Percentiles rank a stretch among this genome's conserved stretches.
Evolutionary conservation across 2,329 filamentous ascomycete species (phyloP).

Genomic region (Cladosporium austrohemisphaericum): DNA sequence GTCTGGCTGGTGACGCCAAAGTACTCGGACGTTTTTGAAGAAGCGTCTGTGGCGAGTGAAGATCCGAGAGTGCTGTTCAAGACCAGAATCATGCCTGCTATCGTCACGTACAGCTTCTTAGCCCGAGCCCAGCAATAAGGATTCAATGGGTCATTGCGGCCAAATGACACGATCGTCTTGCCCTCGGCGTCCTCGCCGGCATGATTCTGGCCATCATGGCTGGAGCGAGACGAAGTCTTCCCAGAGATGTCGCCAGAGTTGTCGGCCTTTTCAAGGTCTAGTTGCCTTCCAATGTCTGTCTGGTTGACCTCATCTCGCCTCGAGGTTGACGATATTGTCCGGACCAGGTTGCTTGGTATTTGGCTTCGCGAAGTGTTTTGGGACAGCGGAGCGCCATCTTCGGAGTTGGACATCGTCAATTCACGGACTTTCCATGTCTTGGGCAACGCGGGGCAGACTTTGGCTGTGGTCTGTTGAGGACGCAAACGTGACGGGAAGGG

Average conservation of each 20-base stretch:
- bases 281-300: slow-evolving; percentile 20
- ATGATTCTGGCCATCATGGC: background rate
- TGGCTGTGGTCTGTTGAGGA: background rate
- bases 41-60: slow-evolving; percentile 58
- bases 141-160: slow-evolving; percentile 31
- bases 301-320: slow-evolving; percentile 14
- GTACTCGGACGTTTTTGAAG: slow-evolving; percentile 54
- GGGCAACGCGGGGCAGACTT: background rate
- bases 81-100: slow-evolving; percentile 56
- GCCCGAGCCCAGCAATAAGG: slow-evolving; percentile 32
- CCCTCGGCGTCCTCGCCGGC: background rate
- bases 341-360: slow-evolving; percentile 5
- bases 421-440: background rate
- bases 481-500: background rate
- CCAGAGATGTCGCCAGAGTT: slow-evolving; percentile 27
- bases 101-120: slow-evolving; percentile 54
- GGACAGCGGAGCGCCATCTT: background rate
- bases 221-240: background rate
- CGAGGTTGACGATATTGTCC: background rate
- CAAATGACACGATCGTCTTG: slow-evolving; percentile 31
- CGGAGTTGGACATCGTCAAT: background rate
- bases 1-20: slow-evolving; percentile 52
- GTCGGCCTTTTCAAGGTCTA: slow-evolving; percentile 24
- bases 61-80: slow-evolving; percentile 67
- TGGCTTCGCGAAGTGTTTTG: background rate